Percentiles rank a stretch among this genome's conserved stretches.
Evolutionary conservation across 768 basidiomycete genomes (phyloP).

Genomic region (Mycena pura): DNA sequence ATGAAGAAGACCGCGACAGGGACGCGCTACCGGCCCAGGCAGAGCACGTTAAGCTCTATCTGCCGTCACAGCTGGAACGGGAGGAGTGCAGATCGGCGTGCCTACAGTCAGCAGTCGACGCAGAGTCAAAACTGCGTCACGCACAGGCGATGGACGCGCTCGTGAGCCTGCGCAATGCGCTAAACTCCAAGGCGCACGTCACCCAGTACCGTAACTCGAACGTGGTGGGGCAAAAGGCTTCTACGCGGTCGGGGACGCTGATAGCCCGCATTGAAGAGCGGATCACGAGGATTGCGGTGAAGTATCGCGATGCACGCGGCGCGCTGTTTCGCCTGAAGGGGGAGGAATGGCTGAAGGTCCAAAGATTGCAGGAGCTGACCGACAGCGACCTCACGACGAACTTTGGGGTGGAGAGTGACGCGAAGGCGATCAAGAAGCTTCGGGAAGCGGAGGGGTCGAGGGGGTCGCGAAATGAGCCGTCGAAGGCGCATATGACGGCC

Average conservation of each 20-base stretch:
- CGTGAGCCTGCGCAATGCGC: not conserved
- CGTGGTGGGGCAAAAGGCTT: not conserved
- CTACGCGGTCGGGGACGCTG: not conserved
- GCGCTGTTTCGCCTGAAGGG: too few relatives aligned
- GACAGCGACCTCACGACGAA: constrained; percentile 11
- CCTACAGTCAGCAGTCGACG: too few relatives aligned
- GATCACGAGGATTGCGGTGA: not conserved
- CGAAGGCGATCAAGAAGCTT: not conserved
- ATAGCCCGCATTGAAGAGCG: constrained; percentile 4
- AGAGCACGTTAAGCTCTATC: constrained; percentile 13
- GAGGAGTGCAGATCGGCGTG: not conserved
- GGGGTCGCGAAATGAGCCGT: not conserved
- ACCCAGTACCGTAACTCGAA: constrained; percentile 4
- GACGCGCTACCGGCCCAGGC: not conserved
- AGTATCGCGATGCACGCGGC: constrained; percentile 1
- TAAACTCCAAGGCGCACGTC: constrained; percentile 14
- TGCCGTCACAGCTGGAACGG: constrained; percentile 14
- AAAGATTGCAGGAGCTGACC: not conserved
- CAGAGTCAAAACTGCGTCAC: constrained; percentile 14
- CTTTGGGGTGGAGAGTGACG: constrained; percentile 5
- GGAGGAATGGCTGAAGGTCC: too few relatives aligned
- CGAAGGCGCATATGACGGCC: not conserved
- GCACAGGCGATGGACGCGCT: constrained; percentile 4
- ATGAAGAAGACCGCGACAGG: constrained; percentile 8
- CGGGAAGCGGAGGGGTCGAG: not conserved